Evolutionary conservation across 306 rosid species (phyloP), one percentile per base, ranked within the genome.

Genomic region (Citrullus amarus): DNA sequence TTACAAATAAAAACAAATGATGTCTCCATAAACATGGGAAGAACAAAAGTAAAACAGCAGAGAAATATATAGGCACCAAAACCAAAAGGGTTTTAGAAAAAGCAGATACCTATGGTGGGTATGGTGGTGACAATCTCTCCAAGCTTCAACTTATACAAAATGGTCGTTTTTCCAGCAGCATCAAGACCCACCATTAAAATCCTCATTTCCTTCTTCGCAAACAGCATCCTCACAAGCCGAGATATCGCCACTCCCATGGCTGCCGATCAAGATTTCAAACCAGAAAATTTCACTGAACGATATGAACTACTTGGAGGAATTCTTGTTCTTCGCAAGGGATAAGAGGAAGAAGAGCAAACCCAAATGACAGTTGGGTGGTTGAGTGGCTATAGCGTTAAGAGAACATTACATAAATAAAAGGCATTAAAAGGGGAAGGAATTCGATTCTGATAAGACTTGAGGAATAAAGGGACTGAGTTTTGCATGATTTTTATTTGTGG

Each of bases 121-220:
- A 91, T 93, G 56, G 98, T 93, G 43, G 92, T 93, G 80, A 93
- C 92, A 63, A 93, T 83, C 85, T 93, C 75, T 69, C 75, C 75
- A 43, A 69, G 75, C 98, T 87, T 96, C 96, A 74, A 88, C 90
- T 83, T 91, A 91, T 96, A 82, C 88, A 96, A 63, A 93, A 69
- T 69, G 56, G 75, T 69, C 6, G 75, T 69, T 69, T 69, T 69
- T 13, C 75, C 75, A 44, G 75, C 18, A 69, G 75, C 75, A 69
- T 70, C 76, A 70, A 70, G 98, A 79, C 96, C 98, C 48, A 90
- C 97, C 98, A 93, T 93, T 39, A 93, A 85, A 83, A 93, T 90
- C 81, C 97, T 89, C 98, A 90, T 93, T 80, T 93, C 97, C 79
- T 88, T 93, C 91, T 75, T 91, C n/a, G 97, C 82, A 80, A 90